Evolutionary conservation across 2,329 filamentous ascomycete genomes (phyloP).

Genomic region (Hawksworthiomyces lignivorus): DNA sequence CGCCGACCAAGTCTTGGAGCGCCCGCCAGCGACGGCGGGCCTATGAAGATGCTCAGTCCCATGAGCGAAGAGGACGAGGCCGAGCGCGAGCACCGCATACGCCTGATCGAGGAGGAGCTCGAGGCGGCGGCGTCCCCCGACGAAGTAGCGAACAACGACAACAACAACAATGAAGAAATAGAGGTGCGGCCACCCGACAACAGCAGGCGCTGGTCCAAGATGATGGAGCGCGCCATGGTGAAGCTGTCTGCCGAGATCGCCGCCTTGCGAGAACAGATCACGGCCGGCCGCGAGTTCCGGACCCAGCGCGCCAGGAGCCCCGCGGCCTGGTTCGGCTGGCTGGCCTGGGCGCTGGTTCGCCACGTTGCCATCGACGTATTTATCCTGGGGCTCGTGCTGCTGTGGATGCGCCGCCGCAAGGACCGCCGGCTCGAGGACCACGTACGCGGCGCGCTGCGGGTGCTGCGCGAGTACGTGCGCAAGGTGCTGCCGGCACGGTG

Average conservation of each 20-base stretch:
- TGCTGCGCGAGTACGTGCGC: slow-evolving; percentile 51
- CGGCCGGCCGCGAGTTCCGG: slow-evolving; percentile 64
- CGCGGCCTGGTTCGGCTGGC: slow-evolving; percentile 63
- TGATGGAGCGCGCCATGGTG: slow-evolving; percentile 78
- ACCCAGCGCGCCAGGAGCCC: slow-evolving; percentile 57
- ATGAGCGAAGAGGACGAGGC: slow-evolving; percentile 77
- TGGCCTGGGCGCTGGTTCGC: slow-evolving; percentile 61
- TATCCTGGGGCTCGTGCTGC: slow-evolving; percentile 55
- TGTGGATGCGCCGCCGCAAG: slow-evolving; percentile 66
- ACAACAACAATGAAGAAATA: slow-evolving; percentile 30
- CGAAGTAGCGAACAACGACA: slow-evolving; percentile 37
- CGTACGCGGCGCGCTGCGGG: slow-evolving; percentile 54
- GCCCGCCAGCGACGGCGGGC: slow-evolving; percentile 23
- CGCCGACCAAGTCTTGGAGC: slow-evolving; percentile 5
- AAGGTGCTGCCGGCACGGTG: slow-evolving; percentile 52
- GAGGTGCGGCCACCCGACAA: slow-evolving; percentile 25
- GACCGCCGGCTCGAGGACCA: slow-evolving; percentile 67
- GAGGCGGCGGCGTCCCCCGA: slow-evolving; percentile 22
- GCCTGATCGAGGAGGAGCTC: slow-evolving; percentile 27
- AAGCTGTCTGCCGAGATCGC: slow-evolving; percentile 90
- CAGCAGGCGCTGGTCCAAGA: slow-evolving; percentile 55
- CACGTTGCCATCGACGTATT: slow-evolving; percentile 67
- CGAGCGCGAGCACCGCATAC: slow-evolving; percentile 43
- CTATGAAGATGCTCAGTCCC: slow-evolving; percentile 68
- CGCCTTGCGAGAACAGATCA: slow-evolving; percentile 84